A percentile compares a stretch with the other conserved stretches of the same genome.
phyloP scores from a whole-genome alignment of 768 basidiomycete genomes.

The Macrolepiota albuminosa region DNA sequence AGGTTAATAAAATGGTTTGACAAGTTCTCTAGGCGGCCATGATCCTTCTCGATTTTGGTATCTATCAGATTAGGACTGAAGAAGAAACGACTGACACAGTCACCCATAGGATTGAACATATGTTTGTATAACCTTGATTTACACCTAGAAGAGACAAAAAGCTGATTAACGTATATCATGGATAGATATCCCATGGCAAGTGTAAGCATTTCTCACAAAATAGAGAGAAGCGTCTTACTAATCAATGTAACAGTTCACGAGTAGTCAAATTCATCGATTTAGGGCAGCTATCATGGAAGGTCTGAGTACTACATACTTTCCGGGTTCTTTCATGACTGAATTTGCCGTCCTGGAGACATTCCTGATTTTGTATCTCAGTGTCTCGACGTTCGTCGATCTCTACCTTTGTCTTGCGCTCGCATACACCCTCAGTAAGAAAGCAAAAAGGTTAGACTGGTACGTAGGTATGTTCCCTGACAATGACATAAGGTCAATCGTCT shows the following conservation, averaged over 20 bases:
- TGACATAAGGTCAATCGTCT: not conserved
- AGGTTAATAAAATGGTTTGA: not conserved
- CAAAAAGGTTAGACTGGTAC: not conserved
- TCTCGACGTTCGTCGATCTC: not conserved
- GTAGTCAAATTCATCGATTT: not conserved
- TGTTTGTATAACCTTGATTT: not conserved
- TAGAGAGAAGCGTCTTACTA: not conserved
- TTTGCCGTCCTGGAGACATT: not conserved
- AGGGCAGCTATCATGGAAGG: not conserved
- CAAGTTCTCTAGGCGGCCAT: not conserved
- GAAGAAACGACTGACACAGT: not conserved
- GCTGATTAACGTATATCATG: not conserved
- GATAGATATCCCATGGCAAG: not conserved
- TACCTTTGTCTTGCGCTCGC: not conserved
- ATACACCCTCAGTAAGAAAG: not conserved
- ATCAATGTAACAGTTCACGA: not conserved
- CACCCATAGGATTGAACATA: not conserved
- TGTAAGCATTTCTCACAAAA: not conserved
- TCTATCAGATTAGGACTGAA: not conserved
- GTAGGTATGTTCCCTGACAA: not conserved
- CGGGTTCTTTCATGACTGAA: too few species aligned
- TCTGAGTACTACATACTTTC: not conserved
- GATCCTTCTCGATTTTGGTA: not conserved
- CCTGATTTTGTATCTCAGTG: not conserved
- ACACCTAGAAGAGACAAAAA: not conserved